Evolutionary conservation across 306 rosid genomes (phyloP).

Genomic region (Vigna unguiculata): DNA sequence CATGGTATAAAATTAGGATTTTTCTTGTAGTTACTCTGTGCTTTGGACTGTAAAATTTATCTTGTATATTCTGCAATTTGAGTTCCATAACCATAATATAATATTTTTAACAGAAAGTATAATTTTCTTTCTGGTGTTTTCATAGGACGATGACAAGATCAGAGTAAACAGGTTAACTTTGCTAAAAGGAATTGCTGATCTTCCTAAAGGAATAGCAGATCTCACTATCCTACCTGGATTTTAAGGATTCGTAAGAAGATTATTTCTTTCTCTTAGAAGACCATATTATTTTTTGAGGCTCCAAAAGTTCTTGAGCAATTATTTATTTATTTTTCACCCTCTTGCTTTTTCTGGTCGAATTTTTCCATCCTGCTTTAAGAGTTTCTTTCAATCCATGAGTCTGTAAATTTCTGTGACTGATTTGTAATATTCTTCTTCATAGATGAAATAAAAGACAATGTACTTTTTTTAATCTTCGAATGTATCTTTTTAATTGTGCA

Average conservation of each 20-base stretch:
- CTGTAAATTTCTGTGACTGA: slow-evolving; percentile 31
- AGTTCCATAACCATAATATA: not conserved
- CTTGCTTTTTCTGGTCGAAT: not conserved
- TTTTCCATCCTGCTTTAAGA: slow-evolving; percentile 9
- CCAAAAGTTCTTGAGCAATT: not conserved
- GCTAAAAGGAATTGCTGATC: slow-evolving; percentile 85
- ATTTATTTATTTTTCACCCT: not conserved
- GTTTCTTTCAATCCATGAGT: slow-evolving; percentile 39
- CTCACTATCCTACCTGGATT: slow-evolving; percentile 86
- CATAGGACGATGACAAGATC: slow-evolving; percentile 77
- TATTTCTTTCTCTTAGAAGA: slow-evolving; percentile 34
- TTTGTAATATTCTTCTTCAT: slow-evolving; percentile 30
- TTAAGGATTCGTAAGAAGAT: slow-evolving; percentile 43
- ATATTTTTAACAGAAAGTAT: no score
- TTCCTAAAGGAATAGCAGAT: slow-evolving; percentile 88
- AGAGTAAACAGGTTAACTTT: slow-evolving; percentile 81
- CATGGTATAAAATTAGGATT: slow-evolving; percentile 1
- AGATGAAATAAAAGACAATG: slow-evolving; percentile 3
- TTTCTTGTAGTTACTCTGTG: not conserved
- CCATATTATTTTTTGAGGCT: slow-evolving; percentile 12
- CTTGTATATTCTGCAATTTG: slow-evolving; percentile 4
- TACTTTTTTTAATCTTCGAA: not conserved
- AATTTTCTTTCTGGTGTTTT: slow-evolving; percentile 20
- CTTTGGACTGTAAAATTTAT: not conserved
- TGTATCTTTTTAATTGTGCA: not conserved